These are phyloP conservation scores for Phytopythium montanum DNA, from an alignment of 352 stramenopile species.

Conservation along the genomic window DNA sequence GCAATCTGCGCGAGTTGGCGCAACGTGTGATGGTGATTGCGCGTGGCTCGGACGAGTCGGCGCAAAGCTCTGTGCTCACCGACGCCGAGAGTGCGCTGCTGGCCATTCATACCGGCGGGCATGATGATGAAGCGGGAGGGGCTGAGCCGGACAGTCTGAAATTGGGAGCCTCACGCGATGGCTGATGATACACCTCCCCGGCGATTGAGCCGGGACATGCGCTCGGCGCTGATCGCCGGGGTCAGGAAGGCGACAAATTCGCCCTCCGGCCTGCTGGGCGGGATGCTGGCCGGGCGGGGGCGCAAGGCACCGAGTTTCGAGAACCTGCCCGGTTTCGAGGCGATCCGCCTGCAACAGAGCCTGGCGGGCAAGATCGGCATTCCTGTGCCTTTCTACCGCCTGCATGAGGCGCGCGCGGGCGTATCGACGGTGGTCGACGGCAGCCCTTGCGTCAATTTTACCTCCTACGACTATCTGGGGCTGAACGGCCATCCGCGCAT, in stretches of 20 bases:
- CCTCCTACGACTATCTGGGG: slow-evolving; percentile 7
- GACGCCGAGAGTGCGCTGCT: slow-evolving; percentile 6
- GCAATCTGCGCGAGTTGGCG: slow-evolving; percentile 6
- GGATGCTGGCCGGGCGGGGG: slow-evolving; percentile 5
- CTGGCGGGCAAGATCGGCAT: slow-evolving; percentile 6
- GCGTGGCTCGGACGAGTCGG: slow-evolving; percentile 6
- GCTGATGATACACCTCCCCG: slow-evolving; percentile 7
- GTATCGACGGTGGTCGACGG: slow-evolving; percentile 6
- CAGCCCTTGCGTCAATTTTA: slow-evolving; percentile 7
- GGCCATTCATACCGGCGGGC: slow-evolving; percentile 6
- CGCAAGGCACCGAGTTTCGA: slow-evolving; percentile 7
- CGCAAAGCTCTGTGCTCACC: slow-evolving; percentile 7
- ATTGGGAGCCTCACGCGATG: slow-evolving; percentile 7
- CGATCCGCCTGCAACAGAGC: slow-evolving; percentile 6
- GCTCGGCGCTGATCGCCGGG: slow-evolving; percentile 5
- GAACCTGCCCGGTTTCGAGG: slow-evolving; percentile 6
- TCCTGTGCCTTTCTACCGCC: slow-evolving; percentile 7
- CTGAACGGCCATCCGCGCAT: slow-evolving; percentile 6
- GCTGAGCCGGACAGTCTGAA: slow-evolving; percentile 7
- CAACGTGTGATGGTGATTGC: slow-evolving; percentile 7
- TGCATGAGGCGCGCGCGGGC: slow-evolving; percentile 5
- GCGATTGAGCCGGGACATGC: slow-evolving; percentile 6
- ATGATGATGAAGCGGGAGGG: slow-evolving; percentile 7
- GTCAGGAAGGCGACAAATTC: slow-evolving; percentile 7
- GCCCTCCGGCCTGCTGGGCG: slow-evolving; percentile 5